A percentile compares a stretch with the other conserved stretches of the same genome.
phyloP scores from a whole-genome alignment of 176 grass and related monocot species.

The Saccharum spontaneum region DNA sequence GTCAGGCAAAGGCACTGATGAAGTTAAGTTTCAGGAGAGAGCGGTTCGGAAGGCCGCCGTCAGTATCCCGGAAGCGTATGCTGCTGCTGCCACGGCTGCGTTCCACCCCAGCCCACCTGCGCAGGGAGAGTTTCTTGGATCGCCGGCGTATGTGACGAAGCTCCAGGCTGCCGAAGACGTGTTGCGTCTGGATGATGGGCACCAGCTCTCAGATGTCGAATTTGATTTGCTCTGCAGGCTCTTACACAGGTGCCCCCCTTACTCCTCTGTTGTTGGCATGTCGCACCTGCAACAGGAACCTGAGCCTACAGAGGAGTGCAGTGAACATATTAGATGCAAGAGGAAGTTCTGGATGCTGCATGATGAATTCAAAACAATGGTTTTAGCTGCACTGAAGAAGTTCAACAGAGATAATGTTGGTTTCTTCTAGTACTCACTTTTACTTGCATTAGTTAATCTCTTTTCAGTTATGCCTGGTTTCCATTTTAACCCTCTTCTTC shows the following conservation, averaged over 20 bases:
- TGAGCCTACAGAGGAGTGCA: neutral
- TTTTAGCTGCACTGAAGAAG: neutral
- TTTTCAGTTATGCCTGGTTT: neutral
- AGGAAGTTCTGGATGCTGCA: neutral
- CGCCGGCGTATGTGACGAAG: neutral
- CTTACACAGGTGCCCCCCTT: too few relatives aligned
- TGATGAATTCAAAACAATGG: neutral
- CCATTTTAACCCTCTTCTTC: neutral
- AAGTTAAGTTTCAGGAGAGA: too few relatives aligned
- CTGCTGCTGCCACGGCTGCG: neutral
- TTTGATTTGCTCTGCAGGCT: too few relatives aligned
- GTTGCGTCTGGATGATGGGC: neutral
- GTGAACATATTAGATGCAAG: too few relatives aligned
- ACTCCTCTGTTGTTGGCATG: too few relatives aligned
- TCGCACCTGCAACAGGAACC: neutral
- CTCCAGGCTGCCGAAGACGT: neutral
- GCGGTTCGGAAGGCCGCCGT: too few relatives aligned
- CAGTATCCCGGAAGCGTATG: neutral
- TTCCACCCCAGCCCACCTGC: neutral
- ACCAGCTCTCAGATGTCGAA: neutral
- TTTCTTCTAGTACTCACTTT: neutral
- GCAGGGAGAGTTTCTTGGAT: neutral
- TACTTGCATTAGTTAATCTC: neutral
- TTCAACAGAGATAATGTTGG: neutral
- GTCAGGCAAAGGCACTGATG: neutral